A percentile compares a stretch with the other conserved stretches of the same genome.
These are phyloP conservation scores for Elaeagnus macrophylla DNA, from an alignment of 306 rosid genomes.

Conservation along the genomic window DNA sequence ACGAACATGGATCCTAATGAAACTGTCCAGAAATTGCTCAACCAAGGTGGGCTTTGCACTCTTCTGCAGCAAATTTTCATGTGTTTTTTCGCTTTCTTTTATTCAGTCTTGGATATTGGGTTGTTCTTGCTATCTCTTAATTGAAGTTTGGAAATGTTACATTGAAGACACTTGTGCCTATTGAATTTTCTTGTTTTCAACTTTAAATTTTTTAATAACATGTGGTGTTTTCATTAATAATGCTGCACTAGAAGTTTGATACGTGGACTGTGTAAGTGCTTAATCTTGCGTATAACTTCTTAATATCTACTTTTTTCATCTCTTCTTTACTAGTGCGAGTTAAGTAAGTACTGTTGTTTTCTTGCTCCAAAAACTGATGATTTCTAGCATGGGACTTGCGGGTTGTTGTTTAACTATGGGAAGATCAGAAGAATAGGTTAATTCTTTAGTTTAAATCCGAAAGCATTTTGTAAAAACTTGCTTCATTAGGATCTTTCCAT, in stretches of 20 bases:
- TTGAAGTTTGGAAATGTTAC: neutral
- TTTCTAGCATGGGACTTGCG: neutral
- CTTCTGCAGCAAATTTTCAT: neutral
- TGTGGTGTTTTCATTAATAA: neutral
- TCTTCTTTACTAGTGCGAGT: neutral
- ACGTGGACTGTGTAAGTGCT: neutral
- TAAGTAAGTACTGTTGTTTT: neutral
- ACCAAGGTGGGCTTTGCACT: slow-evolving; percentile 54
- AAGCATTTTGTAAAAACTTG: neutral
- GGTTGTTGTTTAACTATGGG: neutral
- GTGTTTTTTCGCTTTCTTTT: neutral
- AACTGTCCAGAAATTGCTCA: slow-evolving; percentile 86
- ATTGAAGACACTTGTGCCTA: neutral
- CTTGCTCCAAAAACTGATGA: too few species aligned
- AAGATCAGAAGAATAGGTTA: neutral
- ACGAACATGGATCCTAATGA: slow-evolving; percentile 95
- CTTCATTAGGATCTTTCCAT: neutral
- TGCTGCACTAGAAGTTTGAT: neutral
- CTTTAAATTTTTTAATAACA: too few species aligned
- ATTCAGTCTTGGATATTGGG: slow-evolving; percentile 17
- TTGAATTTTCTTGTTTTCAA: neutral
- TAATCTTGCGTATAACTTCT: neutral
- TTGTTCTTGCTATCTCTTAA: neutral
- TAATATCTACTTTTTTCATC: neutral
- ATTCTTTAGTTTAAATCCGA: neutral